Base-by-base conservation (phyloP, 345 rosid genomes). In the Zanthoxylum bungeanum region DNA sequence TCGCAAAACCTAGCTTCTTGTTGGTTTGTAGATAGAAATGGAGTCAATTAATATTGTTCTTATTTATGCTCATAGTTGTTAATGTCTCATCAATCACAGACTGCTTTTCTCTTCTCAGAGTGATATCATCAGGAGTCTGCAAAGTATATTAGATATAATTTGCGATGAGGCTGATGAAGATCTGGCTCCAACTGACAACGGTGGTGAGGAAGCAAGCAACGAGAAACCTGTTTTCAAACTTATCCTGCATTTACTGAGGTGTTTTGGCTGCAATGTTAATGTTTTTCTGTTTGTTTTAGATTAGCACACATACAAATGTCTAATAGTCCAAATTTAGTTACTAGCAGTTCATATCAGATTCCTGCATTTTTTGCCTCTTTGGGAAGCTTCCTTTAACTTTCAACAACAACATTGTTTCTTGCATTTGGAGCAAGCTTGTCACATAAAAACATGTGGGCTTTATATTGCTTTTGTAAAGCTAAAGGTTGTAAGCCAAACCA, bases 131-230 rank as follows among this genome's bases (percentile, higher is more conserved):
- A 85, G 85, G 76, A 94, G 93, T 83, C 83, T 94, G 74, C 89
- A 83, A 73, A 92, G 98, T 84, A 89, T 98, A 79, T 77, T 92
- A 62, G 98, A 92, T 78, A 82, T 90, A 39, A 79, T 94, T 60
- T 87, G 93, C 31, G 98, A 90, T 66, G 93, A 89, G 74, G 96
- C 79, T 9, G 97, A 88, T 75, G 88, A 76, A 71, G 90, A 79
- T 75, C 73, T 66, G 27, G 74, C 62, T 69, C 66, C 58, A 60
- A 37, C 63, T 9, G 78, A 72, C 21, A 75, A 77, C 53, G 79
- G 49, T 79, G 76, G 44, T 60, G 55, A 47, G 69, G 85, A 79
- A 42, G 78, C 75, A 60, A 69, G 68, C 61, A 59, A 76, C 30
- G 80, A 70, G 50, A 78, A 75, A 33, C 87, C 76, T 49, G 75